These are phyloP conservation scores for Pichia sp. DNA, from an alignment of 1,139 yeast species.

Conservation along the genomic window DNA sequence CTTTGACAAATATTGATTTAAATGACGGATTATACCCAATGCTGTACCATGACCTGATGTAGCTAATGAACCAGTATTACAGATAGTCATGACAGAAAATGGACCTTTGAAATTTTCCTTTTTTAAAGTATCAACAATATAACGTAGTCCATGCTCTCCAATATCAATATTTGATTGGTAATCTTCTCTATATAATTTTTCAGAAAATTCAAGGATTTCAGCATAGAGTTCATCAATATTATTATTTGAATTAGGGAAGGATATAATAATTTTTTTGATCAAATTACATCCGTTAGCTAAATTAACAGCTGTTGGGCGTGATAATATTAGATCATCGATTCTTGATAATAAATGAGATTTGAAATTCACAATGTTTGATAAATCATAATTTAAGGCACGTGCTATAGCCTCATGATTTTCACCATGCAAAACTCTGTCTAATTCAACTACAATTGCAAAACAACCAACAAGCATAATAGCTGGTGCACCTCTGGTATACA, in stretches of 20 bases:
- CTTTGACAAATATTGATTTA: constrained; percentile 33
- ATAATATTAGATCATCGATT: constrained; percentile 60
- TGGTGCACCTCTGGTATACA: constrained; percentile 98
- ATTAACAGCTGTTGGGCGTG: constrained; percentile 96
- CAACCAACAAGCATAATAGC: constrained; percentile 96
- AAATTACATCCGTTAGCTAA: constrained; percentile 71
- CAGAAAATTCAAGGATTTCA: constrained; percentile 45
- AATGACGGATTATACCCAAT: constrained; percentile 78
- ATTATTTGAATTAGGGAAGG: constrained; percentile 1
- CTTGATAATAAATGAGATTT: constrained; percentile 36
- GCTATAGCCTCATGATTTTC: constrained; percentile 1
- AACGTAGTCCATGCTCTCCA: constrained; percentile 77
- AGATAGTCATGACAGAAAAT: constrained; percentile 78
- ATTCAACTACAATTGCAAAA: constrained; percentile 73
- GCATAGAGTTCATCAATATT: constrained; percentile 33
- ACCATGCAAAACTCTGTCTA: constrained; percentile 29
- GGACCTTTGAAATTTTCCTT: constrained; percentile 52
- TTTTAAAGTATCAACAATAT: constrained; percentile 44
- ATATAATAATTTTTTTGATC: constrained; percentile 38
- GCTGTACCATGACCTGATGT: constrained; percentile 98
- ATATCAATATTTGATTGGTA: constrained; percentile 66
- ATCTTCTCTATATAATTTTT: constrained; percentile 65
- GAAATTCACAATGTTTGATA: constrained; percentile 26
- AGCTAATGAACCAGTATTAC: constrained; percentile 86
- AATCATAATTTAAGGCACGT: constrained; percentile 29